These are phyloP conservation scores for Debaryomyces sp. DNA, from an alignment of 1,139 yeast genomes.

Conservation along the genomic window DNA sequence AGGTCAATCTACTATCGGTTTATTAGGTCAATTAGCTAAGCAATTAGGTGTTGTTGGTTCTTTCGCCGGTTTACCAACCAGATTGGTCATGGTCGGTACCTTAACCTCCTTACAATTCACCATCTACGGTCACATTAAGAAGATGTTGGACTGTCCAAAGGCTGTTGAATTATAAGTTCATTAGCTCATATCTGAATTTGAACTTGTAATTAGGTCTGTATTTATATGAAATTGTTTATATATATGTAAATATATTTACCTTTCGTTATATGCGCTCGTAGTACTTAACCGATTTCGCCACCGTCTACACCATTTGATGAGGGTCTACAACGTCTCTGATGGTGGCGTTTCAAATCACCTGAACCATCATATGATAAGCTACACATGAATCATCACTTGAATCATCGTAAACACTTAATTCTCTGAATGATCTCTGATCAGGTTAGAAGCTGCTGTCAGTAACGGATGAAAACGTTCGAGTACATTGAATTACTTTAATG, in stretches of 20 bases:
- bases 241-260: constrained; percentile 9
- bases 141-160: constrained; percentile 75
- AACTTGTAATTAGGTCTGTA: constrained; percentile 1
- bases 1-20: constrained; percentile 84
- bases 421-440: background rate
- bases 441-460: background rate
- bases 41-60: constrained; percentile 85
- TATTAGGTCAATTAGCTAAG: constrained; percentile 76
- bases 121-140: constrained; percentile 81
- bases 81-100: constrained; percentile 91
- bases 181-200: background rate
- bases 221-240: constrained; percentile 7
- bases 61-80: constrained; percentile 86
- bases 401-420: background rate
- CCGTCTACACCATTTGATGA: background rate
- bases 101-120: constrained; percentile 87
- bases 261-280: background rate
- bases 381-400: background rate
- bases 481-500: background rate
- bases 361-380: too few relatives aligned
- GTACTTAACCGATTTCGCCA: background rate
- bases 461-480: background rate
- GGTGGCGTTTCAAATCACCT: background rate
- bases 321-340: background rate
- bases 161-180: constrained; percentile 59